phyloP scores from a whole-genome alignment of 2,329 filamentous ascomycete species.

The Tolypocladium endophyticum region DNA sequence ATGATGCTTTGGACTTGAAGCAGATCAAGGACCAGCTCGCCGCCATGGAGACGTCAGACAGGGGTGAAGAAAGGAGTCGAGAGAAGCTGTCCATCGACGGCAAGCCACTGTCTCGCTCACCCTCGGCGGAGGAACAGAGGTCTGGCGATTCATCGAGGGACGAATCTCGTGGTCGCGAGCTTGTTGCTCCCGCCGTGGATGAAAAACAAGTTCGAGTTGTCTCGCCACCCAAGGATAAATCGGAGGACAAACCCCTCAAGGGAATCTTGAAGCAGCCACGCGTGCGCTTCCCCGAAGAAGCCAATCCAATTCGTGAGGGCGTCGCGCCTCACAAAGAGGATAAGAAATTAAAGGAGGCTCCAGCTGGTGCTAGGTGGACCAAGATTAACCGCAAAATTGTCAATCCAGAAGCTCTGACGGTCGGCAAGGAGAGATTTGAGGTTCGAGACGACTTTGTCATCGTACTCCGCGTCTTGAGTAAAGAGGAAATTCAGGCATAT shows the following conservation, averaged over 20 bases:
- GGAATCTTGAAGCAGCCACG: constrained; percentile 80
- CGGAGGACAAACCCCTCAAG: constrained; percentile 60
- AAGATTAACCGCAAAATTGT: constrained; percentile 84
- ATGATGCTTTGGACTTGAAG: constrained; percentile 37
- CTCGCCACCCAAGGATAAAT: constrained; percentile 54
- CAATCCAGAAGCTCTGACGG: constrained; percentile 76
- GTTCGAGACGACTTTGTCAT: constrained; percentile 91
- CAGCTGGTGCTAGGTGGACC: constrained; percentile 77
- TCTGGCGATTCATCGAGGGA: constrained; percentile 10
- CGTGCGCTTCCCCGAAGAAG: constrained; percentile 76
- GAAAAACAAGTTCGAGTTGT: constrained; percentile 55
- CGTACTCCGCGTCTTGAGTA: constrained; percentile 74
- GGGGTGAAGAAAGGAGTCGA: constrained; percentile 6
- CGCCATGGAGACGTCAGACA: constrained; percentile 22
- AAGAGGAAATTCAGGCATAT: constrained; percentile 83
- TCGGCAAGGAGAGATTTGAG: constrained; percentile 85
- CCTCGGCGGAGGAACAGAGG: constrained; percentile 7
- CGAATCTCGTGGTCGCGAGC: constrained; percentile 32
- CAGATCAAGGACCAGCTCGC: constrained; percentile 41
- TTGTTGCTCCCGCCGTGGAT: constrained; percentile 19
- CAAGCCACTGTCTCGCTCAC: constrained; percentile 6
- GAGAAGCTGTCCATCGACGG: neutral
- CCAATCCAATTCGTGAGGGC: constrained; percentile 73
- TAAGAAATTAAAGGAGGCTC: constrained; percentile 59
- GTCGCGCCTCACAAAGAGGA: constrained; percentile 91